Percentiles rank a stretch among this genome's conserved stretches.
These are phyloP conservation scores for Tetradesmus obliquus DNA, from an alignment of 139 green algal genomes.

Conservation along the genomic window DNA sequence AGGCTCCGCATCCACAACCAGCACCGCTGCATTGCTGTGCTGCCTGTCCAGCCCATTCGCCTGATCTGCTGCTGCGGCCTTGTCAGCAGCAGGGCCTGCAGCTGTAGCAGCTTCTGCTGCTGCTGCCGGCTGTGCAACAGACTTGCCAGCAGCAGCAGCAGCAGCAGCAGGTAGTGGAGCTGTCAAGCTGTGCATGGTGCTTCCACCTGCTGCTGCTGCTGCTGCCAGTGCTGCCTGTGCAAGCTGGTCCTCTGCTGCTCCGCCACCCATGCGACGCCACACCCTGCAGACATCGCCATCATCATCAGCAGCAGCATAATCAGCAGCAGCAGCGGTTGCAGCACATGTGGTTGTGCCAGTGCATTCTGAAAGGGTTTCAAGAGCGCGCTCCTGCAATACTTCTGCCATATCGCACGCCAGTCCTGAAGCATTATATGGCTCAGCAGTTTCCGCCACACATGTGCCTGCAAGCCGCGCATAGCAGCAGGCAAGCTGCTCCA, in stretches of 20 bases:
- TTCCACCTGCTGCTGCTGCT: neutral
- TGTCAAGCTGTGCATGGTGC: neutral
- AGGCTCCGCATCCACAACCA: neutral
- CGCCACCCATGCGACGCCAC: neutral
- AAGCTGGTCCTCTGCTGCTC: neutral
- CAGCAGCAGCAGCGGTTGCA: neutral
- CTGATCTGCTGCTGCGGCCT: neutral
- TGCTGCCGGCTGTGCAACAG: neutral
- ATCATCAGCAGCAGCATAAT: no score
- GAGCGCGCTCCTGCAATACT: no score
- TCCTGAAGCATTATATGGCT: no score
- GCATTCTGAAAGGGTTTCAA: neutral
- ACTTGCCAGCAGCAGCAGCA: neutral
- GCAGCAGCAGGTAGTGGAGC: neutral
- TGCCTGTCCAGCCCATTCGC: neutral
- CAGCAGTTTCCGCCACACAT: no score
- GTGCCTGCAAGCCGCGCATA: no score
- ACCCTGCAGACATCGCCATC: neutral
- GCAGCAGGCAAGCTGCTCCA: no score
- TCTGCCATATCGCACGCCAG: no score
- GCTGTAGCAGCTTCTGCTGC: neutral
- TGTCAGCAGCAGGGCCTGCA: neutral
- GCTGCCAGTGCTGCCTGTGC: neutral
- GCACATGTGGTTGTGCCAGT: neutral
- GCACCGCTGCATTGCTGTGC: neutral